A percentile compares a stretch with the other conserved stretches of the same genome.
Conservation (phyloP, 2,329 filamentous ascomycete species). For the Microdochium paspali region DNA sequence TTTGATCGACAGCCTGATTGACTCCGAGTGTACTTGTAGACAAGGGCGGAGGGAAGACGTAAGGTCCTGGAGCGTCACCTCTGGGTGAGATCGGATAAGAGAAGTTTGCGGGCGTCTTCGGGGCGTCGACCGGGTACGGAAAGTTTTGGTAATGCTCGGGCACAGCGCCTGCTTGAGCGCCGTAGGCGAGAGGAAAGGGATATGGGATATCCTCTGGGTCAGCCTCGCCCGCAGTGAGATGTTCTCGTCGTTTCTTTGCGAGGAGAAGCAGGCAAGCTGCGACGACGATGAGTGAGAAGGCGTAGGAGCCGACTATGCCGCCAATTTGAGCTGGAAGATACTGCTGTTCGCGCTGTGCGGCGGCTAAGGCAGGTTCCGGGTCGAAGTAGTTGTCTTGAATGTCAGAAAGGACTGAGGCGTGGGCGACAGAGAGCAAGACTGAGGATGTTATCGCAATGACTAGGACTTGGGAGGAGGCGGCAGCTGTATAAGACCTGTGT, state of each 20-base stretch:
- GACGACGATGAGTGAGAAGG: constrained; percentile 65
- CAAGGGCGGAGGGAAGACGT: constrained; percentile 36
- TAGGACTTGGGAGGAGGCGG: constrained; percentile 10
- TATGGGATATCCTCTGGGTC: constrained; percentile 23
- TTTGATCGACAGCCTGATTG: constrained; percentile 66
- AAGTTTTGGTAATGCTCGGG: constrained; percentile 10
- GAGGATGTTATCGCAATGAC: constrained; percentile 1
- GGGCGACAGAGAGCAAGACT: constrained; percentile 13
- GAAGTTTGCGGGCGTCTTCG: constrained; percentile 31
- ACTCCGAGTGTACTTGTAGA: constrained; percentile 45
- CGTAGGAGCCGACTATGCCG: constrained; percentile 76
- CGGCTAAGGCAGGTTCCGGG: constrained; percentile 48
- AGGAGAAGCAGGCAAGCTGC: constrained; percentile 56
- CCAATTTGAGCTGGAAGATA: constrained; percentile 75
- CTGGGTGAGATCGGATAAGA: constrained; percentile 35
- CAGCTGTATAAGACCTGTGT: constrained; percentile 20
- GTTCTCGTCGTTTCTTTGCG: constrained; percentile 43
- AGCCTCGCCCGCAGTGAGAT: constrained; percentile 41
- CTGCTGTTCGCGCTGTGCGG: constrained; percentile 48
- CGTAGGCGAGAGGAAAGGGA: constrained; percentile 11
- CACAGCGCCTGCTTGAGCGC: constrained; percentile 10
- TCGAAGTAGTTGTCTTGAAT: constrained; percentile 28
- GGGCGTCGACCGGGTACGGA: constrained; percentile 19
- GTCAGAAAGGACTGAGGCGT: constrained; percentile 12
- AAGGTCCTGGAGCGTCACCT: constrained; percentile 24